Evolutionary conservation across 805 yeast genomes (phyloP), one percentile per base, ranked within the genome.

Genomic region (Tanozyma kutaoensis): DNA sequence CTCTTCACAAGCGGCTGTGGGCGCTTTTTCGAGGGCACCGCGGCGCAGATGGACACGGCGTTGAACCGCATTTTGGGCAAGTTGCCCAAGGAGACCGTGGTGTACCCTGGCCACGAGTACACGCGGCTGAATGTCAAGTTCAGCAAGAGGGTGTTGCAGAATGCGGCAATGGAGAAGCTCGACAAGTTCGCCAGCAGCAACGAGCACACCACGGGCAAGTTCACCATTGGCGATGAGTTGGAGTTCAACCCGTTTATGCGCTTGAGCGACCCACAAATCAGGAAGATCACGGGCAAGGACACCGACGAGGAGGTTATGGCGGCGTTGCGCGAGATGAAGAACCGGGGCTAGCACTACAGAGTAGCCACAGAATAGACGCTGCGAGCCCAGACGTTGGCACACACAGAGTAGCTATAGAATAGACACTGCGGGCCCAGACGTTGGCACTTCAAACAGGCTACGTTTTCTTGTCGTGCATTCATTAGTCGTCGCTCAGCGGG

Each of bases 61-160:
- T 61, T 91, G 41, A 73, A 71, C 39, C 48, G 56, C 12, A 54
- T 66, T 8, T 58, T 91, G 32, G 77, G 65, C 3, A 40, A 43
- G 15, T 60, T 88, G 28, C 86, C 93, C 1, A 51, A 55, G 13
- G 76, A 72, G 8, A 84, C 96, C 0, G 48, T 51, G 21, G 85
- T 86, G 2, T 88, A 72, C 45, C 88, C 96, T 2, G 99, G 99
- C 3, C 99, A 91, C 51, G 99, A 91, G 55, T 91, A 91, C 55
- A 91, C 98, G 5, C 66, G 62, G 39, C 63, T 80, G 15, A 88
- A 91, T 47, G 76, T 79, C 14, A 69, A 65, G 37, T 91, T 91
- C 49, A 81, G 91, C 12, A 65, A 70, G 37, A 63, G 74, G 3
- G 71, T 80, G 1, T 48, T 82, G 29, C 48, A 59, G 24, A 56